Base-by-base conservation (phyloP, 306 rosid genomes). In the Vicia faba region DNA sequence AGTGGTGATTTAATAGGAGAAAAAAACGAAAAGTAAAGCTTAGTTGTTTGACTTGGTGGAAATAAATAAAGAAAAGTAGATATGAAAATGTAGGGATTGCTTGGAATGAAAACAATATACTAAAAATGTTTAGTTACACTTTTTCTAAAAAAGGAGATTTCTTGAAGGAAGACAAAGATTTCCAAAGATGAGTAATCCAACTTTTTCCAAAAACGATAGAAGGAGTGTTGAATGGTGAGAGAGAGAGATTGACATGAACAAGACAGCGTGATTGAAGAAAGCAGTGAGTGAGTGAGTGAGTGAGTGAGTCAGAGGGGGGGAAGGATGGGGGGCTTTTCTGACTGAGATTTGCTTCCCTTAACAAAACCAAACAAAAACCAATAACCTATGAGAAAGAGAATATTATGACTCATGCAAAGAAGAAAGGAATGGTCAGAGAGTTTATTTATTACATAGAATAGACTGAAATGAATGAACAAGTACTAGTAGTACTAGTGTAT, bases 301-400 rank as follows among this genome's bases (percentile, higher is more conserved):
- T 3, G 5, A 28, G 31, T 3, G 0, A 4, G 35, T 5, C 28
- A 39, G 2, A 39, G 40, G 12, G 44, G 80, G 45, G 66, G 5
- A 2, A 7, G 43, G 54, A 4, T 12, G n/a, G 65, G 73, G 75
- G 77, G 74, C 78, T 53, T 48, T 58, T 80, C 96, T 84, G 89
- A 88, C 93, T 86, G 66, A 77, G 88, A 84, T 83, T 84, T 83
- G 80, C 76, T 77, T 72, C 86, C 78, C 84, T 72, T 77, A 74
- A 83, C 83, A 78, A 83, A 85, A 84, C 79, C 80, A 83, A 84
- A 73, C 81, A 79, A 82, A 58, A 75, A 71, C 82, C 81, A 83
- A 72, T 61, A 33, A 64, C 8, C 36, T 31, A 55, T 38, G 57
- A 75, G 79, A 85, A 81, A 83, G 75, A 46, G 86, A 75, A 69